A percentile compares a stretch with the other conserved stretches of the same genome.
These are phyloP conservation scores for Fistulinella prunicolor DNA, from an alignment of 768 basidiomycete genomes.

Conservation along the genomic window DNA sequence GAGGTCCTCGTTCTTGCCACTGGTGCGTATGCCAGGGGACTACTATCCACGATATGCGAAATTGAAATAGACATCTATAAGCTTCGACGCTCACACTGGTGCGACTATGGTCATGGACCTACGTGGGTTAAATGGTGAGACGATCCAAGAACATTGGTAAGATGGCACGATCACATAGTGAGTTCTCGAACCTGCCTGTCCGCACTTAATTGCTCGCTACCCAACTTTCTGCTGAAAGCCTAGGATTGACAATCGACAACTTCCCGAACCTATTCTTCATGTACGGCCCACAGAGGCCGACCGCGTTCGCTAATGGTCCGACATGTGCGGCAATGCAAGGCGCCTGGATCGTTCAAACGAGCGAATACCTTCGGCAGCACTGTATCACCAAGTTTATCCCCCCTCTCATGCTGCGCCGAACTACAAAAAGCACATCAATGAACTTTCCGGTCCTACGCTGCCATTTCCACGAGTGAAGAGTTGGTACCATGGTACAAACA, in stretches of 20 bases:
- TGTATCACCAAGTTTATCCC: slow-evolving; percentile 11
- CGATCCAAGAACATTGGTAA: slow-evolving; percentile 16
- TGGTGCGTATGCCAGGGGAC: neutral
- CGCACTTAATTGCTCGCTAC: too few species aligned
- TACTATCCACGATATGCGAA: too few species aligned
- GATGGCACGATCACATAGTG: slow-evolving; percentile 16
- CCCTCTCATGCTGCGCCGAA: slow-evolving; percentile 3
- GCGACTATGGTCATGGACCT: slow-evolving; percentile 7
- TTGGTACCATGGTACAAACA: slow-evolving; percentile 6
- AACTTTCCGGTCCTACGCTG: slow-evolving; percentile 3
- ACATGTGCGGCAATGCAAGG: slow-evolving; percentile 9
- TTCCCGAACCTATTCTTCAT: slow-evolving; percentile 16
- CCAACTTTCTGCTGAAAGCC: neutral
- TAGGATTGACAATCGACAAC: slow-evolving; percentile 14
- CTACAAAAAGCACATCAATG: slow-evolving; percentile 8
- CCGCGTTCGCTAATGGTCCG: slow-evolving; percentile 5
- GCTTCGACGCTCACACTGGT: slow-evolving; percentile 5
- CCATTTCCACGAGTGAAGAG: slow-evolving; percentile 2
- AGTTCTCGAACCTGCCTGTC: neutral
- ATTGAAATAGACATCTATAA: neutral
- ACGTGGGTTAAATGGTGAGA: slow-evolving; percentile 7
- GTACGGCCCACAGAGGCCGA: slow-evolving; percentile 17
- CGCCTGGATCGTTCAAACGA: slow-evolving; percentile 10
- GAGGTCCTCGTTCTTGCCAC: slow-evolving; percentile 12
- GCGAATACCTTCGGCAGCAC: slow-evolving; percentile 6